These are phyloP conservation scores for Hypomyces rosellus DNA, from an alignment of 2,329 filamentous ascomycete species.

Conservation along the genomic window DNA sequence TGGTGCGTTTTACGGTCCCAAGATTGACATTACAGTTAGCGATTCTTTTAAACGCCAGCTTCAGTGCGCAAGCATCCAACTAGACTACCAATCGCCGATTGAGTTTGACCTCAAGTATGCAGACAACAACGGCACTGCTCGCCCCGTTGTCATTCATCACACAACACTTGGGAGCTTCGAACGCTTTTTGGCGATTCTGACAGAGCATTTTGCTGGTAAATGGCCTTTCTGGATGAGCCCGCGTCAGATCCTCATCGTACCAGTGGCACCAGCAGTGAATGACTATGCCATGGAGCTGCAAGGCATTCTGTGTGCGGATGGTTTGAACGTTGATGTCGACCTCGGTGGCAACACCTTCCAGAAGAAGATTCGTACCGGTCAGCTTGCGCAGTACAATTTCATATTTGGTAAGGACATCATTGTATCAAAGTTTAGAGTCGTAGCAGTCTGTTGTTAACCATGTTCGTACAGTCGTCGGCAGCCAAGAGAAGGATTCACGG, in stretches of 20 bases:
- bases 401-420: slow-evolving; percentile 55
- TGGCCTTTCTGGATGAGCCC: slow-evolving; percentile 88
- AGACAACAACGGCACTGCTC: slow-evolving; percentile 62
- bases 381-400: slow-evolving; percentile 78
- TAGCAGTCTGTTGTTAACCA: too few relatives aligned
- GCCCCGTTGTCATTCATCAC: slow-evolving; percentile 81
- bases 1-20: slow-evolving; percentile 96
- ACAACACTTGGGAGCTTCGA: slow-evolving; percentile 69
- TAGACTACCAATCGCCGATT: slow-evolving; percentile 71
- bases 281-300: slow-evolving; percentile 73
- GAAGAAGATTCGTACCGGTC: slow-evolving; percentile 82
- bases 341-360: slow-evolving; percentile 69
- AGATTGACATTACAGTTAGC: slow-evolving; percentile 94
- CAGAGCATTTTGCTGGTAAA: slow-evolving; percentile 79
- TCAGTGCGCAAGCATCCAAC: slow-evolving; percentile 72
- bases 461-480: slow-evolving; percentile 46
- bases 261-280: slow-evolving; percentile 69
- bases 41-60: slow-evolving; percentile 71
- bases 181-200: slow-evolving; percentile 65
- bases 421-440: too few relatives aligned
- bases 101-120: slow-evolving; percentile 36
- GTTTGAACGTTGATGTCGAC: slow-evolving; percentile 58
- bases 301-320: slow-evolving; percentile 57
- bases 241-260: slow-evolving; percentile 59
- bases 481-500: slow-evolving; percentile 52